Conservation (phyloP, 2,329 filamentous ascomycete species). For the Colletotrichum australisinense region DNA sequence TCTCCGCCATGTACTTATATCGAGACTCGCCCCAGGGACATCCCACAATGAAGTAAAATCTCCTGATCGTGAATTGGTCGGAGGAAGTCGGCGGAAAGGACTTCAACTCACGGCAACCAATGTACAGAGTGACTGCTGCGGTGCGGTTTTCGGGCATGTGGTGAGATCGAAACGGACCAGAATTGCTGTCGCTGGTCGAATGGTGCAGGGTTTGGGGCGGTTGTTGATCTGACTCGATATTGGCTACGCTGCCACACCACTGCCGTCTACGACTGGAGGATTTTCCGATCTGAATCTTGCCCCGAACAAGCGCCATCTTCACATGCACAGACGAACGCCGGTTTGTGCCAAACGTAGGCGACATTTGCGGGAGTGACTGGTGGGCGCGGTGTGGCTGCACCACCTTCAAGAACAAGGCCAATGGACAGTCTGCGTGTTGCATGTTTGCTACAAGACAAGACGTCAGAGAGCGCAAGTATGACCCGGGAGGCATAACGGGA, state of each 20-base stretch:
- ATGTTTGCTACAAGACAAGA: conserved; percentile 10
- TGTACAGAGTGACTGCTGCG: background rate
- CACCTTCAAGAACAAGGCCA: conserved; percentile 17
- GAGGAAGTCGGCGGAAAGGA: background rate
- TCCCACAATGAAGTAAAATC: conserved; percentile 2
- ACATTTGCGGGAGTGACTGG: conserved; percentile 10
- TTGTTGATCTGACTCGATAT: conserved; percentile 25
- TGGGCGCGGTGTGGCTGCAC: conserved; percentile 3
- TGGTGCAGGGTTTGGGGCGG: background rate
- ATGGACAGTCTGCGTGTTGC: background rate
- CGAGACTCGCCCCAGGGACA: conserved; percentile 18
- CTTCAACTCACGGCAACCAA: background rate
- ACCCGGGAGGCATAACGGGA: conserved; percentile 8
- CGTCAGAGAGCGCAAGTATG: conserved; percentile 9
- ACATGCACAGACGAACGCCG: conserved; percentile 23
- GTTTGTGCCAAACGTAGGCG: background rate
- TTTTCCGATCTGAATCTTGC: conserved; percentile 22
- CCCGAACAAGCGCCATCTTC: conserved; percentile 28
- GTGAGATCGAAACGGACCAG: background rate
- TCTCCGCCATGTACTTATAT: conserved; percentile 4
- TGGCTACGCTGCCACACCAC: background rate
- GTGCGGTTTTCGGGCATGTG: background rate
- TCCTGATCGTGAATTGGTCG: conserved; percentile 14
- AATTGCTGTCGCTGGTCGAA: background rate
- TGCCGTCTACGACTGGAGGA: conserved; percentile 5